These are phyloP conservation scores for Penicillium odoratum DNA, from an alignment of 495 filamentous ascomycete genomes.

Conservation along the genomic window DNA sequence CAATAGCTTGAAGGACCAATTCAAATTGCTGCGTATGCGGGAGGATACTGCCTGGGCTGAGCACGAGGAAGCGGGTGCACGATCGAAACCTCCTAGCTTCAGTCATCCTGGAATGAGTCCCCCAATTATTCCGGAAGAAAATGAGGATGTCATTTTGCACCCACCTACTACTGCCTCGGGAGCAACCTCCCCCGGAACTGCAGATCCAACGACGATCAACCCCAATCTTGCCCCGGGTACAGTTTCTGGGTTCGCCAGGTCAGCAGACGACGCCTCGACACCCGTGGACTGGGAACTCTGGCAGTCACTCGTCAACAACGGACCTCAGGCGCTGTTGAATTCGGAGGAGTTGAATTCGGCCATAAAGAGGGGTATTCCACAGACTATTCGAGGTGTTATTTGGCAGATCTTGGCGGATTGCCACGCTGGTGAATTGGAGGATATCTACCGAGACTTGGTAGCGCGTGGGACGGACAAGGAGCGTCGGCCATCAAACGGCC, in stretches of 20 bases:
- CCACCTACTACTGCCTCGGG: slow-evolving; percentile 34
- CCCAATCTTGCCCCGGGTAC: slow-evolving; percentile 75
- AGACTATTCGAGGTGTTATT: slow-evolving; percentile 90
- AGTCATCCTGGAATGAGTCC: slow-evolving; percentile 56
- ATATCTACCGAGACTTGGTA: slow-evolving; percentile 81
- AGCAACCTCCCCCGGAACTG: slow-evolving; percentile 51
- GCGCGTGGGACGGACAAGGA: slow-evolving; percentile 74
- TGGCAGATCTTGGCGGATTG: slow-evolving; percentile 97
- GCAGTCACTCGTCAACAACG: slow-evolving; percentile 93
- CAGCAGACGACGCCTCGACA: slow-evolving; percentile 60
- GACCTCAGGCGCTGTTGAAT: slow-evolving; percentile 81
- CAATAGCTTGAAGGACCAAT: slow-evolving; percentile 79
- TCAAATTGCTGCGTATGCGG: slow-evolving; percentile 77
- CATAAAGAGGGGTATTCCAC: slow-evolving; percentile 91
- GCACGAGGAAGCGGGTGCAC: slow-evolving; percentile 35
- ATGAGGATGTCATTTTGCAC: slow-evolving; percentile 38
- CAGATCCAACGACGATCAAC: slow-evolving; percentile 48
- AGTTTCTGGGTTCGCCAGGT: slow-evolving; percentile 70
- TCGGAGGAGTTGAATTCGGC: slow-evolving; percentile 85
- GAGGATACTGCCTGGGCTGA: slow-evolving; percentile 67
- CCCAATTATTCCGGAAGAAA: slow-evolving; percentile 54
- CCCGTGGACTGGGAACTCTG: slow-evolving; percentile 96
- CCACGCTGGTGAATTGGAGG: slow-evolving; percentile 85
- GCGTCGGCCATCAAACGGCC: slow-evolving; percentile 45
- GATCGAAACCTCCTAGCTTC: slow-evolving; percentile 45